Base-by-base conservation (phyloP, 805 yeast genomes). In the Torulaspora maleeae region DNA sequence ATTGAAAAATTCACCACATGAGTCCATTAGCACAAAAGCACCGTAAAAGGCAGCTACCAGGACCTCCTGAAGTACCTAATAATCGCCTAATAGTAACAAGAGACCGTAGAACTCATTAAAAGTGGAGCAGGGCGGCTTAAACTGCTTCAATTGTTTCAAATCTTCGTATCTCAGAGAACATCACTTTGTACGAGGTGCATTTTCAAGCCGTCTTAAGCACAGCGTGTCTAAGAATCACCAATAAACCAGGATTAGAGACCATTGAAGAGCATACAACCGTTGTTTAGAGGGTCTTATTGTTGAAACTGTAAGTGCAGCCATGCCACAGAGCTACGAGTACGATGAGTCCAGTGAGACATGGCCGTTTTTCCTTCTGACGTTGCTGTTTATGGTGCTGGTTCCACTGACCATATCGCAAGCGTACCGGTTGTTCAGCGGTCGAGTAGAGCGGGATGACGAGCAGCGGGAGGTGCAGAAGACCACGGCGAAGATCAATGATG, bases 281-380 rank as follows among this genome's bases (percentile, higher is more conserved):
- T 19, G 16, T 28, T 27, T 9, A 17, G 22, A 25, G 15, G 32
- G 35, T 15, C 28, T 10, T 9, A 19, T 38, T n/a, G 25, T 11
- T 28, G 35, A 6, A 19, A n/a, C 13, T 20, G 28, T 16, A 29
- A 29, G 7, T 30, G 32, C 33, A 22, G 30, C 12, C 29, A 64
- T 64, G 69, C 61, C 68, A n/a, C 55, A 55, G 36, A 61, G 54
- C 50, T 66, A 66, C 43, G 68, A 66, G 47, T 89, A 89, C 65
- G 97, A 89, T 69, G 96, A 89, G 63, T 79, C 80, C 50, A 82
- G 90, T 40, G 93, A 86, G 57, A 87, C 93, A 1, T 89, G 96
- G 96, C 97, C 97, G 33, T 88, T 82, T 63, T 90, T 90, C 60
- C 77, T 84, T 42, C 64, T 86, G 59, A 89, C 96, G 2, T 68